phyloP scores from a whole-genome alignment of 257 asterid genomes.

The Avicennia marina region DNA sequence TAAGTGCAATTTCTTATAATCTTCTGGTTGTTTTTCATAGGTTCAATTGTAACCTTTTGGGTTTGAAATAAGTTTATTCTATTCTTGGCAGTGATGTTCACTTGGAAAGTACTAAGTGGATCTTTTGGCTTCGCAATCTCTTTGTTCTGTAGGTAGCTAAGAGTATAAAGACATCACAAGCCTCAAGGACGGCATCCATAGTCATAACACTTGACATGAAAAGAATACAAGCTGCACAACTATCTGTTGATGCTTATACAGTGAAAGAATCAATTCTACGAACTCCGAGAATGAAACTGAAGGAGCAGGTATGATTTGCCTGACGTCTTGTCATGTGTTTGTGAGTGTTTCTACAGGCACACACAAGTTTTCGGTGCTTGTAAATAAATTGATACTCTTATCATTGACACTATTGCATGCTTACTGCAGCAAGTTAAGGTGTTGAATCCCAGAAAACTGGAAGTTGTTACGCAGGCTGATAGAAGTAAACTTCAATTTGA shows the following conservation, averaged over 20 bases:
- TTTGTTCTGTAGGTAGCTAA: constrained; percentile 63
- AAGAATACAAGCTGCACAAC: constrained; percentile 55
- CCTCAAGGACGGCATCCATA: constrained; percentile 59
- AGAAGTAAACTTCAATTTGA: constrained; percentile 63
- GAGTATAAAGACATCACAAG: constrained; percentile 64
- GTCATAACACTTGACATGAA: constrained; percentile 69
- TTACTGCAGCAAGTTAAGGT: constrained; percentile 61
- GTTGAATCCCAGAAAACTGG: constrained; percentile 47
- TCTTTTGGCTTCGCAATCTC: constrained; percentile 10
- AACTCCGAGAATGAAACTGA: constrained; percentile 59
- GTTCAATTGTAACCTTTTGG: background rate
- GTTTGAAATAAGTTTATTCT: background rate
- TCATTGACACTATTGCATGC: constrained; percentile 5
- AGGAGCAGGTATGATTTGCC: constrained; percentile 47
- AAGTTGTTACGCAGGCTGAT: constrained; percentile 43
- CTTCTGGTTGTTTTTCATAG: background rate
- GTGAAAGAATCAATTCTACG: constrained; percentile 70
- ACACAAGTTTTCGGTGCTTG: background rate
- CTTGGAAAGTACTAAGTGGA: constrained; percentile 6
- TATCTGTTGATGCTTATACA: constrained; percentile 51
- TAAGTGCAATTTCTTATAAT: background rate
- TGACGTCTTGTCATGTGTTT: background rate
- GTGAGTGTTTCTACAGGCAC: background rate
- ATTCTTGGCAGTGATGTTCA: constrained; percentile 1
- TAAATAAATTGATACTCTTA: background rate